Evolutionary conservation across 2,329 filamentous ascomycete species (phyloP).

Genomic region (Aurifilum marmelostoma): DNA sequence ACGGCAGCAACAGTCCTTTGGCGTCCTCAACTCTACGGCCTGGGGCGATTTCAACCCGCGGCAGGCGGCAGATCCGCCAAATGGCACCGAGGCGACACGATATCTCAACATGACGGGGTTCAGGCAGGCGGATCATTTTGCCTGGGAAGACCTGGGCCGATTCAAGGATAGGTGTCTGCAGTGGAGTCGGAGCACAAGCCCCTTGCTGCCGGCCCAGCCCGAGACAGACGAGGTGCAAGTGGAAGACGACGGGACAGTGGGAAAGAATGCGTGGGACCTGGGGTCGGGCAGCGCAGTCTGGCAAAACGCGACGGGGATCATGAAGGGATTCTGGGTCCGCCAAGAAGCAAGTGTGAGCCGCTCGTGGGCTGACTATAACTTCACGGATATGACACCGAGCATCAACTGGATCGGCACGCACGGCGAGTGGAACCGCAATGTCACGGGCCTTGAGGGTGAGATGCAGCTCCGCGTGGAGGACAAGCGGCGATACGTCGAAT

Average conservation of each 20-base stretch:
- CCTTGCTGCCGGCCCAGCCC: slow-evolving; percentile 40
- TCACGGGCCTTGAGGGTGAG: slow-evolving; percentile 73
- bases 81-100: slow-evolving; percentile 39
- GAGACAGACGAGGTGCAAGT: slow-evolving; percentile 45
- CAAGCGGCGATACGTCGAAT: slow-evolving; percentile 48
- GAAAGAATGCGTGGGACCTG: slow-evolving; percentile 35
- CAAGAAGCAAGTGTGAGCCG: slow-evolving; percentile 51
- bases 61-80: slow-evolving; percentile 35
- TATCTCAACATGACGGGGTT: slow-evolving; percentile 79
- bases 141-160: slow-evolving; percentile 72
- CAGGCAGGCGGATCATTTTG: slow-evolving; percentile 71
- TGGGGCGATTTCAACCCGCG: slow-evolving; percentile 65
- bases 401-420: slow-evolving; percentile 66
- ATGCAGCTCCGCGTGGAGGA: slow-evolving; percentile 71
- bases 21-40: slow-evolving; percentile 56
- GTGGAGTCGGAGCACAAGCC: slow-evolving; percentile 58
- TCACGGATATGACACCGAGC: slow-evolving; percentile 65
- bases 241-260: slow-evolving; percentile 40
- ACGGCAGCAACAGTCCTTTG: slow-evolving; percentile 56
- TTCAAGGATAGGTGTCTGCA: slow-evolving; percentile 69
- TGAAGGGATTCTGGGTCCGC: slow-evolving; percentile 77
- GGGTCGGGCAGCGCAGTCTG: slow-evolving; percentile 57
- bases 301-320: slow-evolving; percentile 75
- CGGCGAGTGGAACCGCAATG: slow-evolving; percentile 74
- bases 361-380: slow-evolving; percentile 59